A percentile compares a stretch with the other conserved stretches of the same genome.
Evolutionary conservation across 2,329 filamentous ascomycete genomes (phyloP).

Genomic region (Hymenotorrendiella dingleyae): DNA sequence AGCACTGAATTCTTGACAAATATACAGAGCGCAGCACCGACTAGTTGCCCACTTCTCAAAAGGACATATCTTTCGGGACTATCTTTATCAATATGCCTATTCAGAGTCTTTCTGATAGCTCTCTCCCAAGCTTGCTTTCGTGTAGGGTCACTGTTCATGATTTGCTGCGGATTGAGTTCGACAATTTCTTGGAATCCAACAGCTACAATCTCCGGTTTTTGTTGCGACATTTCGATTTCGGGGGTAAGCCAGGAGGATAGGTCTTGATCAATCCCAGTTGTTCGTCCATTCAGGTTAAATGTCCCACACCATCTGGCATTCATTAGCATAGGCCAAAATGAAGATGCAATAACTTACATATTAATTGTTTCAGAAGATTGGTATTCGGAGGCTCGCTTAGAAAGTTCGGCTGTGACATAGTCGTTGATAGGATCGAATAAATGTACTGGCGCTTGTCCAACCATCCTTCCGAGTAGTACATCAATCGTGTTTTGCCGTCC

Average conservation of each 20-base stretch:
- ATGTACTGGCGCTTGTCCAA: conserved; percentile 77
- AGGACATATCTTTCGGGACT: conserved; percentile 79
- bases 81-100: conserved; percentile 58
- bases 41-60: conserved; percentile 85
- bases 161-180: conserved; percentile 94
- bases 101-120: conserved; percentile 72
- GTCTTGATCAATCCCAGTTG: conserved; percentile 70
- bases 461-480: conserved; percentile 76
- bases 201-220: conserved; percentile 77
- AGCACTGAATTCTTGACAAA: conserved; percentile 79
- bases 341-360: conserved; percentile 38
- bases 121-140: conserved; percentile 81
- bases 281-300: conserved; percentile 91
- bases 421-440: conserved; percentile 95
- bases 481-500: conserved; percentile 92
- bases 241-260: conserved; percentile 83
- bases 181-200: conserved; percentile 98
- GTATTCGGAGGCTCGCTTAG: conserved; percentile 63
- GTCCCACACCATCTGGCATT: conserved; percentile 59
- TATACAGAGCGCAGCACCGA: conserved; percentile 86
- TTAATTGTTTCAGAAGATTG: conserved; percentile 68
- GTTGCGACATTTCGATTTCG: conserved; percentile 45
- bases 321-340: conserved; percentile 1
- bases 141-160: conserved; percentile 95
- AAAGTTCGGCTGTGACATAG: conserved; percentile 72